Conservation (phyloP, 2,329 filamentous ascomycete genomes). For the Rhexocercosporidium sp. region DNA sequence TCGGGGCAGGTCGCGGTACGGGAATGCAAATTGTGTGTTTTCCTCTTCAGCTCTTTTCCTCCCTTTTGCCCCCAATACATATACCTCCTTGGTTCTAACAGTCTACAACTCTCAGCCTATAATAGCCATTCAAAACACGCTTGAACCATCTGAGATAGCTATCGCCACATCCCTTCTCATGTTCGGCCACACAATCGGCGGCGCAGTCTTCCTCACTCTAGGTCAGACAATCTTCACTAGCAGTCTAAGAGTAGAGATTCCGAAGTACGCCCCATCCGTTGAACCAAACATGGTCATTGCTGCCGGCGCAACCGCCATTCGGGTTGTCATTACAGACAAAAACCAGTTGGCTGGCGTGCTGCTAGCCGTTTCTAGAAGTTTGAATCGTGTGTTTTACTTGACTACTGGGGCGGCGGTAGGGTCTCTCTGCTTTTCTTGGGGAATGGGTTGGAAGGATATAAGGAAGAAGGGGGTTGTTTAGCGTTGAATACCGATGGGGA, state of each 20-base stretch:
- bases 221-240: slow-evolving; percentile 40
- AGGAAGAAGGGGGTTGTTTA: slow-evolving; percentile 43
- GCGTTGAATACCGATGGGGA: neutral
- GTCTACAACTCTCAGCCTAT: slow-evolving; percentile 28
- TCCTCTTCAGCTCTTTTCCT: neutral
- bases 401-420: slow-evolving; percentile 41
- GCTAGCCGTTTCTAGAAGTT: slow-evolving; percentile 46
- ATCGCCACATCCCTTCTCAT: slow-evolving; percentile 42
- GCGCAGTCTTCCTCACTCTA: slow-evolving; percentile 40
- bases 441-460: slow-evolving; percentile 53
- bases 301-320: slow-evolving; percentile 49
- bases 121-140: slow-evolving; percentile 42
- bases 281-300: slow-evolving; percentile 43
- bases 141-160: slow-evolving; percentile 40
- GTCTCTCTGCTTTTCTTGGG: slow-evolving; percentile 46
- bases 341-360: slow-evolving; percentile 45
- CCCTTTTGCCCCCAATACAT: neutral
- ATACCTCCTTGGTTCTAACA: neutral
- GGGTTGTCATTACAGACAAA: slow-evolving; percentile 38
- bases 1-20: slow-evolving; percentile 30
- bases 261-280: slow-evolving; percentile 40
- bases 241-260: slow-evolving; percentile 43
- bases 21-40: slow-evolving; percentile 34
- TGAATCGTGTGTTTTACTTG: slow-evolving; percentile 49
- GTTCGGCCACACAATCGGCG: slow-evolving; percentile 42